Percentiles rank a stretch among this genome's conserved stretches.
phyloP scores from a whole-genome alignment of 2,329 filamentous ascomycete species.

The Colletotrichum sp. region DNA sequence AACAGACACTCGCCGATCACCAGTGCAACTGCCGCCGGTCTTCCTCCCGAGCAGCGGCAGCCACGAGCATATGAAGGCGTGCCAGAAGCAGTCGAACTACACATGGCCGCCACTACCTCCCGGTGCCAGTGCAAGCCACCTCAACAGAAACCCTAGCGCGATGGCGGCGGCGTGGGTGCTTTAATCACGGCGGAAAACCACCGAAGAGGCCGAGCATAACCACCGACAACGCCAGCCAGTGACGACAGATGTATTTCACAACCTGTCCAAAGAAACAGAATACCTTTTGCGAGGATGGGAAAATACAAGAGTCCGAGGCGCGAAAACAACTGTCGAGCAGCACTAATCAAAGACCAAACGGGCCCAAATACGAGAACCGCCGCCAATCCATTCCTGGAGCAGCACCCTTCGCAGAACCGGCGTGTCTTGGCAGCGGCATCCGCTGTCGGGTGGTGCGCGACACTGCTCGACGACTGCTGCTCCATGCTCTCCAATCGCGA shows the following conservation, averaged over 20 bases:
- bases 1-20: slow-evolving; percentile 4
- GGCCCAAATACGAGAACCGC: slow-evolving; percentile 8
- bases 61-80: neutral
- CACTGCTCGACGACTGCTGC: neutral
- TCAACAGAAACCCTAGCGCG: slow-evolving; percentile 3
- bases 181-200: neutral
- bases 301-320: neutral
- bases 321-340: neutral
- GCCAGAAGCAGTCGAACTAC: neutral
- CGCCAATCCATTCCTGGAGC: slow-evolving; percentile 17
- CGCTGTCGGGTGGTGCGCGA: neutral
- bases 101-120: slow-evolving; percentile 11
- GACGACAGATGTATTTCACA: neutral
- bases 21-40: neutral
- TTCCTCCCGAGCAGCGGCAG: neutral
- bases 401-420: slow-evolving; percentile 3
- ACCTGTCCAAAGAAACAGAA: neutral
- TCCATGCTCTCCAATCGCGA: neutral
- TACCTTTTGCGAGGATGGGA: neutral
- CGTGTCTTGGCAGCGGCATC: slow-evolving; percentile 6
- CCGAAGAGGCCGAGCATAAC: neutral
- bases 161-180: neutral
- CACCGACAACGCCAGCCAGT: neutral
- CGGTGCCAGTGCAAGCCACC: neutral
- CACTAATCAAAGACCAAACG: neutral